Base-by-base conservation (phyloP, 2,329 filamentous ascomycete genomes). In the Cercospora sp. region DNA sequence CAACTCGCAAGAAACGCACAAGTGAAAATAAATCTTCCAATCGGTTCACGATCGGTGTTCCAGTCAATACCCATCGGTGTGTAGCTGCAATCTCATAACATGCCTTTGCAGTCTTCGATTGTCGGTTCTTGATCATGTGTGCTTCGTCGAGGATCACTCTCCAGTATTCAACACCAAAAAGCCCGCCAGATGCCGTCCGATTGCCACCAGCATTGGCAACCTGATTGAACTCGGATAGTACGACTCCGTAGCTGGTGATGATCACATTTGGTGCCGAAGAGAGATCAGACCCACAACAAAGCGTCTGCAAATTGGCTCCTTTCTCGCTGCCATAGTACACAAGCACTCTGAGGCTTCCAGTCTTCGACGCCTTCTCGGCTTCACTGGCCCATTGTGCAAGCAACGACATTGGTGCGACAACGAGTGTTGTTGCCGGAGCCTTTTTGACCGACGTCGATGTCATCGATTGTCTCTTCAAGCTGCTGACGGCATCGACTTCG, bases 381-480 rank as follows among this genome's bases (percentile, higher is more conserved):
- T 99, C 95, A 75, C 92, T 97, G 74, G 97, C 91, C 95, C 95
- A 99, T 78, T 99, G 95, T 0, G 94, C 88, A n/a, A 99, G 85
- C 2, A 99, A 84, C 9, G 95, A 98, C 89, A 97, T 98, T 1
- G 95, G 95, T 0, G 95, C 95, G n/a, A 99, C 87, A 0, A 99
- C 94, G 2, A 99, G 83, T 0, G 95, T 99, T 0, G 95, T 98
- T 76, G 90, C 92, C 0, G 93, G 94, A 1, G 94, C 95, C 63
- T 85, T 79, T 58, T 91, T 85, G 3, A 93, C 81, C 1, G 82
- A 81, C 9, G 84, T 79, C 16, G 87, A 86, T 34, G 82, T 85
- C 51, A 85, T 85, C 0, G 87, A 86, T 12, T 92, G 79, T 63
- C 89, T 85, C 6, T 89, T 85, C 5, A 95, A 83, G 55, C 85